A percentile compares a stretch with the other conserved stretches of the same genome.
These are phyloP conservation scores for Penicillium cataractarum DNA, from an alignment of 495 filamentous ascomycete genomes.

Conservation along the genomic window DNA sequence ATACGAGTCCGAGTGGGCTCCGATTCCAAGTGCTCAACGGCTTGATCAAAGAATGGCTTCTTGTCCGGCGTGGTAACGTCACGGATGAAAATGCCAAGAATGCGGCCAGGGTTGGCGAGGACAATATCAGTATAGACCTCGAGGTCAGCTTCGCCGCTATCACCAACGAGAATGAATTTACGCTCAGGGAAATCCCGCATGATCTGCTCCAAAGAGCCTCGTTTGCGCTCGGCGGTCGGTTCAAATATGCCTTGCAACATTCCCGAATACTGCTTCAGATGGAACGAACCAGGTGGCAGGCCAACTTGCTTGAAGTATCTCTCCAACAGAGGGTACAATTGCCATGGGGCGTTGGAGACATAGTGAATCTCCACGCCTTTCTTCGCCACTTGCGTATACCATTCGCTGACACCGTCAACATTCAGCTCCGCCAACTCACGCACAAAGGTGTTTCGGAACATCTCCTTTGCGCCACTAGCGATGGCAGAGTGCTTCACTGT, in stretches of 20 bases:
- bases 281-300: constrained; percentile 84
- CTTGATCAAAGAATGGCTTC: constrained; percentile 76
- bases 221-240: constrained; percentile 93
- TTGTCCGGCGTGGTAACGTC: constrained; percentile 82
- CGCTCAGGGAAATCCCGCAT: constrained; percentile 87
- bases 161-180: constrained; percentile 88
- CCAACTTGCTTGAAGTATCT: constrained; percentile 80
- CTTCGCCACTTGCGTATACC: constrained; percentile 77
- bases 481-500: constrained; percentile 97
- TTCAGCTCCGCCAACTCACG: constrained; percentile 80
- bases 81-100: constrained; percentile 87
- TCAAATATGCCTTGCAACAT: constrained; percentile 99
- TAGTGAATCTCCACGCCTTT: constrained; percentile 88
- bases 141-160: constrained; percentile 94
- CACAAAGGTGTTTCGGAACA: constrained; percentile 93
- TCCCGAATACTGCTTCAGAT: constrained; percentile 92
- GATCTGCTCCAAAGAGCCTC: constrained; percentile 80
- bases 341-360: constrained; percentile 94
- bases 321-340: constrained; percentile 85
- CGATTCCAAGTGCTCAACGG: constrained; percentile 48
- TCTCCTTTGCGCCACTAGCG: constrained; percentile 80
- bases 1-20: constrained; percentile 30
- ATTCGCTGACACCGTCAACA: constrained; percentile 83
- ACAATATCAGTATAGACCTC: constrained; percentile 97
- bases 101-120: constrained; percentile 75